Conservation (phyloP, 306 rosid genomes). For the Gastrolobium villosum region DNA sequence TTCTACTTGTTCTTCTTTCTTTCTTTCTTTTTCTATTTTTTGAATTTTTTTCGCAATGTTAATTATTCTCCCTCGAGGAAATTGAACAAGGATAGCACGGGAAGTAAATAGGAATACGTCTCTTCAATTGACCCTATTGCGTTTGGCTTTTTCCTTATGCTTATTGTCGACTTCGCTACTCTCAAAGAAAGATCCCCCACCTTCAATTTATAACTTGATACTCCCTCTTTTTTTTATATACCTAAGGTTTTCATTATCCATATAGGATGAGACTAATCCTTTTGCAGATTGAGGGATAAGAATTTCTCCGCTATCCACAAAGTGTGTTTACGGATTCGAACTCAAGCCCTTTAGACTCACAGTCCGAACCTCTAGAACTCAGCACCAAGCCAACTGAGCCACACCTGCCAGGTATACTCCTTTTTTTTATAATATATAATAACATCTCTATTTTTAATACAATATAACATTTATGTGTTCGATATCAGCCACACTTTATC, state of each 20-base stretch:
- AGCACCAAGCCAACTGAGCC: too few relatives aligned
- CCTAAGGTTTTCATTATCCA: too few relatives aligned
- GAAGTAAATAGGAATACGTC: conserved; percentile 52
- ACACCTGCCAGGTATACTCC: too few relatives aligned
- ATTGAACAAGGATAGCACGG: conserved; percentile 8
- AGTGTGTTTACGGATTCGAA: too few relatives aligned
- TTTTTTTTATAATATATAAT: not conserved
- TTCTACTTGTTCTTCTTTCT: not conserved
- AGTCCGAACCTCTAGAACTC: too few relatives aligned
- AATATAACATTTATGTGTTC: not conserved
- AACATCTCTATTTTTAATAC: too few relatives aligned
- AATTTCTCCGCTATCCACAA: too few relatives aligned
- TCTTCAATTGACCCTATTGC: conserved; percentile 48
- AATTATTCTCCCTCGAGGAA: conserved; percentile 38
- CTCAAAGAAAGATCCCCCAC: not conserved
- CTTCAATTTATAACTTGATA: not conserved
- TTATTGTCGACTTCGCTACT: conserved; percentile 39
- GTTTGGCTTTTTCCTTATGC: conserved; percentile 38
- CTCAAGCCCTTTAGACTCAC: too few relatives aligned
- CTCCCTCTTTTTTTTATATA: too few relatives aligned
- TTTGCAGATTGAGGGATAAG: too few relatives aligned
- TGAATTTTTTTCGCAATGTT: not conserved
- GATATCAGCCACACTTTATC: not conserved
- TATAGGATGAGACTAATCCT: too few relatives aligned
- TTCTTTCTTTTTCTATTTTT: not conserved